phyloP scores from a whole-genome alignment of 2,329 filamentous ascomycete species.

The Aureobasidium sp. region DNA sequence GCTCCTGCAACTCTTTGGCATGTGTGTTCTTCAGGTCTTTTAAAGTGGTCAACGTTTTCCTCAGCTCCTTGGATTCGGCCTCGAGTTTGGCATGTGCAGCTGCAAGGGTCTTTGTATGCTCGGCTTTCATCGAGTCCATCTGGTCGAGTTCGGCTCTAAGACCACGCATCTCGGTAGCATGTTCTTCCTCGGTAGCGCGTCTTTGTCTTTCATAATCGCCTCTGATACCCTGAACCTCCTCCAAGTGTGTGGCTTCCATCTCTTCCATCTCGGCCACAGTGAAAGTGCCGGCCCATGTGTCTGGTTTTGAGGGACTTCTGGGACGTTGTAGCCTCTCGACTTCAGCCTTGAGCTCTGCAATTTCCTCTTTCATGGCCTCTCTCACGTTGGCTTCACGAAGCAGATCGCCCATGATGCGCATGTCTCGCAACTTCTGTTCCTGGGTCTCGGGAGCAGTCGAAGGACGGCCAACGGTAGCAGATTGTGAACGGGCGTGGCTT shows the following conservation, averaged over 20 bases:
- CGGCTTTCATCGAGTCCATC: not conserved
- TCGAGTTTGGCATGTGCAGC: not conserved
- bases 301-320: conserved; percentile 7
- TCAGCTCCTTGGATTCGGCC: not conserved
- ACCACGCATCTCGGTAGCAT: conserved; percentile 2
- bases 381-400: conserved; percentile 17
- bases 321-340: conserved; percentile 11
- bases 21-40: not conserved
- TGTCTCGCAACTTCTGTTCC: conserved; percentile 17
- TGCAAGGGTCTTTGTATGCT: conserved; percentile 1
- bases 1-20: conserved; percentile 2
- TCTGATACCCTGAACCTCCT: conserved; percentile 12
- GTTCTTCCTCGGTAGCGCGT: conserved; percentile 11
- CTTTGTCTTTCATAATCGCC: conserved; percentile 11
- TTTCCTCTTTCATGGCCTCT: conserved; percentile 16
- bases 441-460: conserved; percentile 15
- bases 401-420: conserved; percentile 19
- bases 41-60: not conserved
- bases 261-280: conserved; percentile 14
- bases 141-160: not conserved
- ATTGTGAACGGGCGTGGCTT: conserved; percentile 16
- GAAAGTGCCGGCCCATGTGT: not conserved
- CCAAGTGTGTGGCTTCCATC: conserved; percentile 8
- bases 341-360: conserved; percentile 16
- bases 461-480: conserved; percentile 12